Evolutionary conservation across 768 basidiomycete species (phyloP).

Genomic region (Lactifluus pinguis): DNA sequence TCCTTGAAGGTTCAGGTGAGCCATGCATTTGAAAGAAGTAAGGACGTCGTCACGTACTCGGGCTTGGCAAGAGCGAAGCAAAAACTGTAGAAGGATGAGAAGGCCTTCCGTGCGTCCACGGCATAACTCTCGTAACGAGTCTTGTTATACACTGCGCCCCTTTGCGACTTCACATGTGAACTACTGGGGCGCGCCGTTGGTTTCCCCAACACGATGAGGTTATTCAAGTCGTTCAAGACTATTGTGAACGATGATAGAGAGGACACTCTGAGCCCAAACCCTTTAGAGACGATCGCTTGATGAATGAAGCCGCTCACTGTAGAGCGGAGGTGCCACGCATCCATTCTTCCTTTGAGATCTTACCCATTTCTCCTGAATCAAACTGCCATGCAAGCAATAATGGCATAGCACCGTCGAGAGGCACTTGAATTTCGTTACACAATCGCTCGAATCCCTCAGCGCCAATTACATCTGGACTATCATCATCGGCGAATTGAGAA

Average conservation of each 20-base stretch:
- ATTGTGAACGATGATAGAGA: constrained; percentile 40
- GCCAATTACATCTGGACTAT: constrained; percentile 50
- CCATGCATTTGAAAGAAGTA: not conserved
- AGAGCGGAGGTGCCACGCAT: constrained; percentile 40
- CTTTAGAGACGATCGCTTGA: constrained; percentile 10
- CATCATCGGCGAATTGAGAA: constrained; percentile 44
- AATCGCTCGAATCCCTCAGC: constrained; percentile 65
- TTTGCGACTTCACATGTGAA: constrained; percentile 28
- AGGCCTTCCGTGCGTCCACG: constrained; percentile 40
- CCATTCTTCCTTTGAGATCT: constrained; percentile 65
- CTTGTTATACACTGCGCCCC: constrained; percentile 47
- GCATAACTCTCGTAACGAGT: constrained; percentile 42
- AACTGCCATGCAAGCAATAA: constrained; percentile 73
- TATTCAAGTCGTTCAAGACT: constrained; percentile 52
- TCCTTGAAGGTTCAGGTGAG: constrained; percentile 31
- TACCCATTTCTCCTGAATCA: constrained; percentile 62
- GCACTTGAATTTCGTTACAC: constrained; percentile 59
- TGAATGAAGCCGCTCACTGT: constrained; percentile 29
- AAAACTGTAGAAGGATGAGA: constrained; percentile 58
- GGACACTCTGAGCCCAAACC: constrained; percentile 33
- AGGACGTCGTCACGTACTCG: constrained; percentile 40
- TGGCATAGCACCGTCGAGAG: constrained; percentile 64
- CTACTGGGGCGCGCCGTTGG: constrained; percentile 23
- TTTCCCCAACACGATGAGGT: constrained; percentile 45
- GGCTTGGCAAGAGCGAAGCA: constrained; percentile 65